phyloP scores from a whole-genome alignment of 2,329 filamentous ascomycete species.

The Thielaviopsis musarum region DNA sequence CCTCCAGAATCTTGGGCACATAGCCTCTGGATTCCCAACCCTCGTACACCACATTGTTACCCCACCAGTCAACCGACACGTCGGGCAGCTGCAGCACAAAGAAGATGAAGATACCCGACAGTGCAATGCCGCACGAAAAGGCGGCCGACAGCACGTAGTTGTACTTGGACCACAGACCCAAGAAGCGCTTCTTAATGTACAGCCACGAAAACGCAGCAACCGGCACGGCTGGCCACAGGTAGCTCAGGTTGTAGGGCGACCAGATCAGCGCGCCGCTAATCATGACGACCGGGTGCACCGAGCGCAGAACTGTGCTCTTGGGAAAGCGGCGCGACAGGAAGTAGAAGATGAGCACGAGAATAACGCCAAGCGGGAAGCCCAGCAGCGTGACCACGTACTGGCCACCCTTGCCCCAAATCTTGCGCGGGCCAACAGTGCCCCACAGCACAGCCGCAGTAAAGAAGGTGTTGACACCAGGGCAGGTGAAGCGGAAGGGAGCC shows the following conservation, averaged over 20 bases:
- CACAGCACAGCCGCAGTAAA: constrained; percentile 29
- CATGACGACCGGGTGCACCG: constrained; percentile 25
- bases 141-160: constrained; percentile 32
- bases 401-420: constrained; percentile 24
- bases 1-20: constrained; percentile 19
- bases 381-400: constrained; percentile 24
- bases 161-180: constrained; percentile 33
- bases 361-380: constrained; percentile 21
- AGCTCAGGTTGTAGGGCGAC: constrained; percentile 30
- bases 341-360: constrained; percentile 21
- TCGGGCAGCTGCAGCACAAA: constrained; percentile 27
- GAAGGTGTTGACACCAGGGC: constrained; percentile 24
- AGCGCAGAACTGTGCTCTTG: constrained; percentile 18
- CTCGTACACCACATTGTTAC: constrained; percentile 23
- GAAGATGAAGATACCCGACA: constrained; percentile 30
- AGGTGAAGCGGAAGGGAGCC: constrained; percentile 22
- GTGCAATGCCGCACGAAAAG: constrained; percentile 28
- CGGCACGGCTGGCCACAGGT: constrained; percentile 29
- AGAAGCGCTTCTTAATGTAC: constrained; percentile 27
- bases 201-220: constrained; percentile 32
- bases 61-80: constrained; percentile 28
- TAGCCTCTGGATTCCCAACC: constrained; percentile 28
- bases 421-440: constrained; percentile 27
- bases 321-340: constrained; percentile 17
- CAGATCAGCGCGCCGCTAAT: constrained; percentile 24